A percentile compares a stretch with the other conserved stretches of the same genome.
These are phyloP conservation scores for Talaromyces stipitatus DNA, from an alignment of 495 filamentous ascomycete species.

Conservation along the genomic window DNA sequence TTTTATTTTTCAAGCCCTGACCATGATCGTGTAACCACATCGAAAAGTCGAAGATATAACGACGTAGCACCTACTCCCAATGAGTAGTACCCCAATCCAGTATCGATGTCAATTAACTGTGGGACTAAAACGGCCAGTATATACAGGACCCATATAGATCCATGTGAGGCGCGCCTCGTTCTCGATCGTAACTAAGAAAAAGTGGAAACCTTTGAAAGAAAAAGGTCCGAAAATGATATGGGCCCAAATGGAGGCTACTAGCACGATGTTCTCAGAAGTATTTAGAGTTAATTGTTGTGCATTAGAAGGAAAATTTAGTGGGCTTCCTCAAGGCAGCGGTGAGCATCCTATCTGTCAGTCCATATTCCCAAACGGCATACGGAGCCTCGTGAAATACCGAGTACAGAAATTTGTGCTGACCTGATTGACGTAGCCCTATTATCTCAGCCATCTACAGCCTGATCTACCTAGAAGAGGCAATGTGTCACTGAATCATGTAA, in stretches of 20 bases:
- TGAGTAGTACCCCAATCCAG: not conserved
- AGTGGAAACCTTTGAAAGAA: not conserved
- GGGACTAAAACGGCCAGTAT: not conserved
- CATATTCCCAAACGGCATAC: no score
- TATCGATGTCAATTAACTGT: not conserved
- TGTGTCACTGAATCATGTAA: not conserved
- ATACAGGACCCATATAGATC: no score
- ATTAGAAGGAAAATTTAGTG: not conserved
- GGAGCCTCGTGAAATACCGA: not conserved
- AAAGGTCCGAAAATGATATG: not conserved
- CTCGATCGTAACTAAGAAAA: not conserved
- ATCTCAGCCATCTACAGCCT: not conserved
- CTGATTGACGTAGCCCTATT: not conserved
- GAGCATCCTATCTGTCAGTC: not conserved
- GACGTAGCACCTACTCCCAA: not conserved
- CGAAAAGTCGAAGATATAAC: no score
- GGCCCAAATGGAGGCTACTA: not conserved
- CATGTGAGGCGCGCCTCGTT: no score
- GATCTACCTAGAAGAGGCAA: not conserved
- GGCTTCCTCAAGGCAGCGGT: not conserved
- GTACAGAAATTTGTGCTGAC: not conserved
- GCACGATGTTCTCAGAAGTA: not conserved
- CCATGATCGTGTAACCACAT: no score
- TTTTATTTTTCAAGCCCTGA: no score
- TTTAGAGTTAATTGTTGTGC: not conserved